phyloP scores from a whole-genome alignment of 345 rosid species.

The Melastoma malabathricum region DNA sequence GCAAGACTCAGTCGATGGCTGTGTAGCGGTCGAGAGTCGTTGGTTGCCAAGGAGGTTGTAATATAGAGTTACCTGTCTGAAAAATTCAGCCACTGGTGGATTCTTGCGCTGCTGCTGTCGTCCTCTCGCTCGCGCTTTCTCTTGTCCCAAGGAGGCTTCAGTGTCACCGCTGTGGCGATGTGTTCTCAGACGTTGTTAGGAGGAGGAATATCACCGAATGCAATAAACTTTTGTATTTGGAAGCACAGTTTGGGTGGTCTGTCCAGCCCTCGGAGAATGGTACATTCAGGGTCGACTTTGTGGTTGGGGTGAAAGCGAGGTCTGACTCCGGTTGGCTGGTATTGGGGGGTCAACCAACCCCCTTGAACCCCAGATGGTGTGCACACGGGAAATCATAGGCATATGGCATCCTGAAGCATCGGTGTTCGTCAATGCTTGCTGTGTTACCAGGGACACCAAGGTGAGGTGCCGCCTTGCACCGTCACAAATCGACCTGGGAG shows the following conservation, averaged over 20 bases:
- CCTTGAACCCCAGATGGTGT: constrained; percentile 24
- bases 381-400: constrained; percentile 43
- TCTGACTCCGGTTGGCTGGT: constrained; percentile 32
- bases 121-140: neutral
- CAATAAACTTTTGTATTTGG: constrained; percentile 2
- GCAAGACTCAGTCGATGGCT: too few relatives aligned
- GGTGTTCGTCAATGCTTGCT: constrained; percentile 12
- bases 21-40: too few relatives aligned
- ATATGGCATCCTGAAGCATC: constrained; percentile 9
- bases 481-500: constrained; percentile 5
- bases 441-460: constrained; percentile 20
- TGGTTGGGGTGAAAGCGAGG: constrained; percentile 13
- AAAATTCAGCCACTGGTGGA: too few relatives aligned
- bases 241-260: constrained; percentile 15
- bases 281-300: constrained; percentile 15
- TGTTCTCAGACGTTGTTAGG: neutral
- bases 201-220: constrained; percentile 1
- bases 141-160: neutral
- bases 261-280: constrained; percentile 22
- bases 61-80: too few relatives aligned
- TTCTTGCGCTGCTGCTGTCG: too few relatives aligned
- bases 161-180: neutral
- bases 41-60: too few relatives aligned
- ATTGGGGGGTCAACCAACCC: constrained; percentile 65
- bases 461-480: constrained; percentile 27